Base-by-base conservation (phyloP, 2,329 filamentous ascomycete genomes). In the Podosphaera leucotricha region DNA sequence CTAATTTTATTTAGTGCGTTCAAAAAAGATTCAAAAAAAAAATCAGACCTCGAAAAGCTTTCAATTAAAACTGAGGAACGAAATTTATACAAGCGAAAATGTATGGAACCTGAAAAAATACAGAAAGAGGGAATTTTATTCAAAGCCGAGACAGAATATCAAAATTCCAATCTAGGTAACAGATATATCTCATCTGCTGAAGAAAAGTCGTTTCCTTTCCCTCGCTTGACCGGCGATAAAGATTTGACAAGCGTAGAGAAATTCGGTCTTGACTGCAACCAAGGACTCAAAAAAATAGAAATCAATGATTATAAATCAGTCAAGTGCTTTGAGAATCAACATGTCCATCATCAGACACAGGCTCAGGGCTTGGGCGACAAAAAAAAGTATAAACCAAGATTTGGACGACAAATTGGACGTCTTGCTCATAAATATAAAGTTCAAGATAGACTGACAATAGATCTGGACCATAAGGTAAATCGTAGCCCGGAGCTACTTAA, bases 61-160 rank as follows among this genome's bases (percentile, higher is more conserved):
- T 49, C 48, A 24, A 42, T 48, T 7, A 46, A 45, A 2, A 48
- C 44, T 10, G 48, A 51, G 5, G 49, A 52, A 33, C 47, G 49
- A 41, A 54, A 50, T 45, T 6, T 44, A 49, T 10, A 57, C 54
- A 55, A n/a, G n/a, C 50, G 53, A 30, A 46, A 48, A 20, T 58
- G 47, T 36, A 33, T 49, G 50, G 3, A 56, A 49, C 26, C 54
- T 57, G 35, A 47, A 45, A 38, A 51, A 54, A 2, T 26, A 46
- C 15, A 49, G 52, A 41, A 47, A 53, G 24, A 49, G 4, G 11
- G 15, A 6, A n/a, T 33, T 3, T 3, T 33, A 33, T 33, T 33
- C 13, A n/a, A 33, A 33, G 3, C 28, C 15, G 13, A 3, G 28
- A n/a, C 28, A 33, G 15, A 33, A 11, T 7, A 13, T 33, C 28